phyloP scores from a whole-genome alignment of 257 asterid species.

The Forsythia suspensa region DNA sequence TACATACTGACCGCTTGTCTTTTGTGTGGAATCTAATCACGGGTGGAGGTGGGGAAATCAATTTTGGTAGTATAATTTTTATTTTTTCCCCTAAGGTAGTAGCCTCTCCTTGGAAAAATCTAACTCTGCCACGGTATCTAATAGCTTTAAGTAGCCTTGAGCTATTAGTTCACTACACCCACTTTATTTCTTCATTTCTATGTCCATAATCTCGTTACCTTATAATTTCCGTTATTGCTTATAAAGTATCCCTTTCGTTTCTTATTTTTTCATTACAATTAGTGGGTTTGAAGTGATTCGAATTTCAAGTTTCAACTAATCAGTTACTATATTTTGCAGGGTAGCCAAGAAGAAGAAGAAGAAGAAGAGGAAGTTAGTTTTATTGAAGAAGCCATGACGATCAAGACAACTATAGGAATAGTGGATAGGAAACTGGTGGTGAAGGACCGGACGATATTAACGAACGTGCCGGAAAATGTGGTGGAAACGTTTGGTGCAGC shows the following conservation, averaged over 20 bases:
- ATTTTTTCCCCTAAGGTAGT: too few relatives aligned
- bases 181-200: not conserved
- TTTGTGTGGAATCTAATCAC: not conserved
- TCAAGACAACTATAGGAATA: constrained; percentile 27
- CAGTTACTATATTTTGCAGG: not conserved
- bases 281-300: not conserved
- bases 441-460: constrained; percentile 33
- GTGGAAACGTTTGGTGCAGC: constrained; percentile 31
- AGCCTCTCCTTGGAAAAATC: too few relatives aligned
- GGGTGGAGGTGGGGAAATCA: too few relatives aligned
- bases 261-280: too few relatives aligned
- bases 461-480: constrained; percentile 41
- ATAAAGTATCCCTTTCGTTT: not conserved
- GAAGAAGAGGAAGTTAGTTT: not conserved
- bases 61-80: too few relatives aligned
- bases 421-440: constrained; percentile 33
- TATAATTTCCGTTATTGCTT: not conserved
- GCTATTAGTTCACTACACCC: too few relatives aligned
- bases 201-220: not conserved
- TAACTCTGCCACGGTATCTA: too few relatives aligned
- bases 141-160: too few relatives aligned
- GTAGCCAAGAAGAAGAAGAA: not conserved
- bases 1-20: constrained; percentile 20
- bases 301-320: not conserved
- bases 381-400: constrained; percentile 31